Conservation (phyloP, 257 asterid species). For the Gentiana macrophylla region DNA sequence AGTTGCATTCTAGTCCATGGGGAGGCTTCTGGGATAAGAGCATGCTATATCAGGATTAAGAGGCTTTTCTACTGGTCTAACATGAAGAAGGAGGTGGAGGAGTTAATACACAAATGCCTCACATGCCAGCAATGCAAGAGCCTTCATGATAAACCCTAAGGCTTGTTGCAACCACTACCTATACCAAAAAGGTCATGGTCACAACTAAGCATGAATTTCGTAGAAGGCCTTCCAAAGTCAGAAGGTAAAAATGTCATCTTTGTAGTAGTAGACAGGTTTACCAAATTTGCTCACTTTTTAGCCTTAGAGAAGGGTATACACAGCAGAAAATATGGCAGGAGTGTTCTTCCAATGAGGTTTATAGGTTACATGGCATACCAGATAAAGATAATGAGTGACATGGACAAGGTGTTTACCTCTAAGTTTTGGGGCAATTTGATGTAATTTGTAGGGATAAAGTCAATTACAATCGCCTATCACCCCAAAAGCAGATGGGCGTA, state of each 20-base stretch:
- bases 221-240: neutral
- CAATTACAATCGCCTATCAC: neutral
- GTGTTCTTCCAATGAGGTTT: neutral
- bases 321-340: neutral
- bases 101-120: neutral
- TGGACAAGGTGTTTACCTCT: neutral
- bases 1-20: neutral
- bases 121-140: neutral
- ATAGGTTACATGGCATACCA: neutral
- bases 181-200: neutral
- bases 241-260: neutral
- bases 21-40: neutral
- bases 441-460: neutral
- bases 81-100: neutral
- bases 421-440: slow-evolving; percentile 1
- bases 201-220: neutral
- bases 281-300: slow-evolving; percentile 1
- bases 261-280: slow-evolving; percentile 1
- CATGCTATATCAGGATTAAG: neutral
- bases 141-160: neutral
- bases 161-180: neutral
- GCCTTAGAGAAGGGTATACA: neutral
- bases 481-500: neutral
- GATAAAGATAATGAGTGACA: neutral
- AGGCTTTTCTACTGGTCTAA: neutral